phyloP scores from a whole-genome alignment of 805 yeast species.

The Cyberlindnera samutprakarnensis region DNA sequence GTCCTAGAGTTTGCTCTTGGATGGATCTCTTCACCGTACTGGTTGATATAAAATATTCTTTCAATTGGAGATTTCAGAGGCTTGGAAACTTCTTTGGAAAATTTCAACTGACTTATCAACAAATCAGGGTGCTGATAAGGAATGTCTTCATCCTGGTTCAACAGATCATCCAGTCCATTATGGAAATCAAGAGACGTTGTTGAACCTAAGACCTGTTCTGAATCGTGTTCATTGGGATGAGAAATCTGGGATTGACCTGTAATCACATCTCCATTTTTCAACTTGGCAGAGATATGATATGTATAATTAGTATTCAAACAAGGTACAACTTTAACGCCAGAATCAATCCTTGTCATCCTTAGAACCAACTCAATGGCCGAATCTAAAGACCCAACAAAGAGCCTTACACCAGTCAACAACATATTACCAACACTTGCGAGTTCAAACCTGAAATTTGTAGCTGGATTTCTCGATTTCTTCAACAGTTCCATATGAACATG shows the following conservation, averaged over 20 bases:
- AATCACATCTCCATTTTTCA: constrained; percentile 62
- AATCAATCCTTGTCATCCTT: constrained; percentile 54
- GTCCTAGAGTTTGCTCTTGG: constrained; percentile 68
- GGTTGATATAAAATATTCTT: constrained; percentile 72
- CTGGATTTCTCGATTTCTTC: constrained; percentile 50
- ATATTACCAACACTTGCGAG: constrained; percentile 82
- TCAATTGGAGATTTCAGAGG: constrained; percentile 72
- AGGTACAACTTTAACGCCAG: constrained; percentile 55
- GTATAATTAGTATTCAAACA: constrained; percentile 80
- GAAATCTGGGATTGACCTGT: constrained; percentile 93
- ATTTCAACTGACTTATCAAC: constrained; percentile 65
- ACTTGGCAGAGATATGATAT: constrained; percentile 74
- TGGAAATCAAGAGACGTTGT: constrained; percentile 13
- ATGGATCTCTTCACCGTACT: constrained; percentile 79
- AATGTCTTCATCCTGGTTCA: constrained; percentile 39
- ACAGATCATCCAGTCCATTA: constrained; percentile 3
- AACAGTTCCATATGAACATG: constrained; percentile 73
- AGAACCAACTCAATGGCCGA: constrained; percentile 72
- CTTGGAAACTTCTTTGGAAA: constrained; percentile 45
- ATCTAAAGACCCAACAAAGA: constrained; percentile 79
- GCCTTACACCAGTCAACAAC: constrained; percentile 72
- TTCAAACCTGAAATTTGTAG: constrained; percentile 61
- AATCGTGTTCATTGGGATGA: constrained; percentile 50
- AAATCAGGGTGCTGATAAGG: constrained; percentile 76
- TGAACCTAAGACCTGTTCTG: constrained; percentile 5